Conservation (phyloP, 2,329 filamentous ascomycete genomes). For the Rhynchosporium secalis region DNA sequence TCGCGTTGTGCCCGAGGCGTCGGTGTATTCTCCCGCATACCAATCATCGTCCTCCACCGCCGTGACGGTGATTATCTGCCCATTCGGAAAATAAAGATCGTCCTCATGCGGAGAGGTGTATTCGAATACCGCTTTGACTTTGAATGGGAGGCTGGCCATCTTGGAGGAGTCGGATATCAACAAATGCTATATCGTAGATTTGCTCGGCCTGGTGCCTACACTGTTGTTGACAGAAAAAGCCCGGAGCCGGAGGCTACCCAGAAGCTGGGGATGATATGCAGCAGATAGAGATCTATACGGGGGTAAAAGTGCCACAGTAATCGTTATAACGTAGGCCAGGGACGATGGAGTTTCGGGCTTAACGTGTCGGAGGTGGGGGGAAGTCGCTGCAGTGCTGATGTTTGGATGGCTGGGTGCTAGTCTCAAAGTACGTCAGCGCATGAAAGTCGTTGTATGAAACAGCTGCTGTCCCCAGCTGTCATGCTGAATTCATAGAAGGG, state of each 20-base stretch:
- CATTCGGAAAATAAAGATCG: slow-evolving; percentile 81
- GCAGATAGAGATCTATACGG: slow-evolving; percentile 18
- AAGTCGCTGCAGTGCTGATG: slow-evolving; percentile 12
- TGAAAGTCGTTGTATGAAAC: slow-evolving; percentile 31
- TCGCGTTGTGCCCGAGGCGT: slow-evolving; percentile 70
- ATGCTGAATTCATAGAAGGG: slow-evolving; percentile 26
- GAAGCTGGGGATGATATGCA: slow-evolving; percentile 16
- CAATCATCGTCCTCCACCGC: slow-evolving; percentile 92
- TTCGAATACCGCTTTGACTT: slow-evolving; percentile 94
- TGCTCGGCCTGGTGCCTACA: slow-evolving; percentile 29
- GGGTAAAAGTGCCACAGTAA: neutral
- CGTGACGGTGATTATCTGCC: slow-evolving; percentile 91
- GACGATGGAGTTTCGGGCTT: slow-evolving; percentile 18
- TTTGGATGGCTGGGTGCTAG: slow-evolving; percentile 36
- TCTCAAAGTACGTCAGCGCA: slow-evolving; percentile 38
- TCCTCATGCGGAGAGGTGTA: slow-evolving; percentile 93
- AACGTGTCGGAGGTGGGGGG: slow-evolving; percentile 26
- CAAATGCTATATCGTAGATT: slow-evolving; percentile 32
- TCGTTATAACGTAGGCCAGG: slow-evolving; percentile 29
- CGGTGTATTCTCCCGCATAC: slow-evolving; percentile 86
- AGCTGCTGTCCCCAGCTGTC: slow-evolving; percentile 17
- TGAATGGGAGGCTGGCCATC: slow-evolving; percentile 76
- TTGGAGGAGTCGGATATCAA: slow-evolving; percentile 44
- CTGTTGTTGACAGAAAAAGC: slow-evolving; percentile 20
- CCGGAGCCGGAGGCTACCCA: slow-evolving; percentile 27